Evolutionary conservation across 2,329 filamentous ascomycete genomes (phyloP).

Genomic region (Talaromyces sp.): DNA sequence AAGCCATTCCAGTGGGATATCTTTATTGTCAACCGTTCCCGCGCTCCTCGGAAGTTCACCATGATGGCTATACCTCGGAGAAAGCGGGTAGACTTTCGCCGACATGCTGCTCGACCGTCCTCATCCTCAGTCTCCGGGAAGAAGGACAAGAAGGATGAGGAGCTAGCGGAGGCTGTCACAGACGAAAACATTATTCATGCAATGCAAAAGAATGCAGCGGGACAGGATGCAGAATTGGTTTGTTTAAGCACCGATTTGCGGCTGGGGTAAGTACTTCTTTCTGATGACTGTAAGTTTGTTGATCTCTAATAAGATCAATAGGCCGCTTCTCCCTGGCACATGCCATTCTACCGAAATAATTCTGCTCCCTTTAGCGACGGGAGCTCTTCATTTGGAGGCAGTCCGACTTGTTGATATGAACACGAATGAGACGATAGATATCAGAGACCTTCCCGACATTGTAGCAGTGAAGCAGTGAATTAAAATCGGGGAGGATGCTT

Average conservation of each 20-base stretch:
- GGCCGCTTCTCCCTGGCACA: conserved; percentile 52
- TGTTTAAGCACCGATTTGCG: conserved; percentile 57
- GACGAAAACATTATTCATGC: conserved; percentile 56
- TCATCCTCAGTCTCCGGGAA: conserved; percentile 42
- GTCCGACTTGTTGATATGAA: conserved; percentile 55
- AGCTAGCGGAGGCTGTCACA: conserved; percentile 51
- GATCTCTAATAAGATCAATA: conserved; percentile 23
- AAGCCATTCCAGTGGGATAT: conserved; percentile 54
- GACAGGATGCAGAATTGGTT: conserved; percentile 52
- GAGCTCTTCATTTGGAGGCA: conserved; percentile 51
- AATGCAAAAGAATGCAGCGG: conserved; percentile 49
- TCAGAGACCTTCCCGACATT: conserved; percentile 56
- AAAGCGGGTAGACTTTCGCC: conserved; percentile 39
- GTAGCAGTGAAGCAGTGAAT: conserved; percentile 35
- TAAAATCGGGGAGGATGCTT: not conserved
- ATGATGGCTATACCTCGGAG: conserved; percentile 52
- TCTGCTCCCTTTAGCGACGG: conserved; percentile 50
- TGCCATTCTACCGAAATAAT: conserved; percentile 56
- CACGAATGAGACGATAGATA: conserved; percentile 54
- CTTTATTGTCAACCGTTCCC: conserved; percentile 58
- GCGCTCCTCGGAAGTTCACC: conserved; percentile 52
- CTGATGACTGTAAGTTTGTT: not conserved
- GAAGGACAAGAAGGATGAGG: conserved; percentile 26
- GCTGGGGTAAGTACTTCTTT: conserved; percentile 48
- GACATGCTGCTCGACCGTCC: conserved; percentile 44